A percentile compares a stretch with the other conserved stretches of the same genome.
These are phyloP conservation scores for Eucalyptus microcorys DNA, from an alignment of 345 rosid genomes.

Conservation along the genomic window DNA sequence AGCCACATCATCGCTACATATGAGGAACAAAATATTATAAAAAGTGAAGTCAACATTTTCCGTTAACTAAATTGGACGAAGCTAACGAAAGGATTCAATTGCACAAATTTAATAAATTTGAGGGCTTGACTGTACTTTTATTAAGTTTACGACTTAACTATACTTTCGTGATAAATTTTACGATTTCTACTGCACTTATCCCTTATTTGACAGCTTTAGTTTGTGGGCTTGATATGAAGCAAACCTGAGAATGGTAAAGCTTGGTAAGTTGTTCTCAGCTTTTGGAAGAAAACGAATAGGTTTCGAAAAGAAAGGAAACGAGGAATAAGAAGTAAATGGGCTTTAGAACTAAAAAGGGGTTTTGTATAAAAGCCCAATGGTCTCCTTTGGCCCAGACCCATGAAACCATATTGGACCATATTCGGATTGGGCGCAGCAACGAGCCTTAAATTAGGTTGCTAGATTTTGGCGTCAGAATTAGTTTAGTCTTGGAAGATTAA, in stretches of 20 bases:
- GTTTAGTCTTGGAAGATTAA: neutral
- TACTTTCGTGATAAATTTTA: no score
- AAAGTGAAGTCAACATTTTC: no score
- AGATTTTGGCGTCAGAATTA: neutral
- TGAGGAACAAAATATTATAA: no score
- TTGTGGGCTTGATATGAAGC: neutral
- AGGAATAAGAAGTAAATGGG: neutral
- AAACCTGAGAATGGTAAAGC: neutral
- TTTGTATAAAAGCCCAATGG: neutral
- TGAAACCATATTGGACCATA: neutral
- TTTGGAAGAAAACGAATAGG: neutral
- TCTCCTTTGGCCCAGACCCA: neutral
- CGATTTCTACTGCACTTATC: accelerated
- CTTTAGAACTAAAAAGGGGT: neutral
- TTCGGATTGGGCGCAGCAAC: neutral
- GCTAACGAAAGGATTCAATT: accelerated
- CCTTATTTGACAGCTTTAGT: neutral
- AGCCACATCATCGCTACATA: accelerated
- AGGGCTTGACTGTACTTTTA: accelerated
- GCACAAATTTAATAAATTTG: no score
- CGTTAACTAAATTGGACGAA: accelerated
- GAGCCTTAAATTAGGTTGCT: neutral
- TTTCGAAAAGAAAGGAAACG: neutral
- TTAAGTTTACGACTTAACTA: accelerated
- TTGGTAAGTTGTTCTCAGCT: neutral